Conservation (phyloP, 176 grass and related monocot species). For the Aegilops bicornis region DNA sequence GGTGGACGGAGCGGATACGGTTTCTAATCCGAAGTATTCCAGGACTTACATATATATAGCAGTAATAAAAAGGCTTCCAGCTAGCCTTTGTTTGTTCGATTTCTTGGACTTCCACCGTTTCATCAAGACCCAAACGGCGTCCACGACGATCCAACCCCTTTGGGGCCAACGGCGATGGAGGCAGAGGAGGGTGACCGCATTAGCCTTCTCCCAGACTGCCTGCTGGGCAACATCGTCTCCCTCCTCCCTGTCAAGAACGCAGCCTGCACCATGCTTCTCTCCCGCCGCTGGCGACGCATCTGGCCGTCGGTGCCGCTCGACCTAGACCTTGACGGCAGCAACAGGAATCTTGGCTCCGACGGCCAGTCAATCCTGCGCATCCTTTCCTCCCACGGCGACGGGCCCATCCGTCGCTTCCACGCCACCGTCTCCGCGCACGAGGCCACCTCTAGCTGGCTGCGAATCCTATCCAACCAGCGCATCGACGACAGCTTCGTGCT, state of each 20-base stretch:
- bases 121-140: too few species aligned
- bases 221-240: not conserved
- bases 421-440: not conserved
- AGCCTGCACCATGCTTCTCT: not conserved
- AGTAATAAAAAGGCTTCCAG: too few species aligned
- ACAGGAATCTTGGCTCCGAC: not conserved
- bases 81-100: too few species aligned
- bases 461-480: not conserved
- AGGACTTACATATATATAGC: too few species aligned
- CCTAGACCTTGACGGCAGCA: not conserved
- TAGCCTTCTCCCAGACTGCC: not conserved
- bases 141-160: too few species aligned
- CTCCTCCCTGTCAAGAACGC: not conserved
- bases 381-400: not conserved
- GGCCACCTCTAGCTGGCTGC: not conserved
- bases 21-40: too few species aligned
- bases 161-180: too few species aligned
- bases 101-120: too few species aligned
- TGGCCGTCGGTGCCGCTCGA: not conserved
- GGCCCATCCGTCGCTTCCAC: not conserved
- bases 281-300: not conserved
- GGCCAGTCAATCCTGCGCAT: not conserved
- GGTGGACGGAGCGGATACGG: too few species aligned
- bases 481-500: not conserved
- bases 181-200: too few species aligned